Evolutionary conservation across 2,329 filamentous ascomycete species (phyloP).

Genomic region (Gyromitra esculenta): DNA sequence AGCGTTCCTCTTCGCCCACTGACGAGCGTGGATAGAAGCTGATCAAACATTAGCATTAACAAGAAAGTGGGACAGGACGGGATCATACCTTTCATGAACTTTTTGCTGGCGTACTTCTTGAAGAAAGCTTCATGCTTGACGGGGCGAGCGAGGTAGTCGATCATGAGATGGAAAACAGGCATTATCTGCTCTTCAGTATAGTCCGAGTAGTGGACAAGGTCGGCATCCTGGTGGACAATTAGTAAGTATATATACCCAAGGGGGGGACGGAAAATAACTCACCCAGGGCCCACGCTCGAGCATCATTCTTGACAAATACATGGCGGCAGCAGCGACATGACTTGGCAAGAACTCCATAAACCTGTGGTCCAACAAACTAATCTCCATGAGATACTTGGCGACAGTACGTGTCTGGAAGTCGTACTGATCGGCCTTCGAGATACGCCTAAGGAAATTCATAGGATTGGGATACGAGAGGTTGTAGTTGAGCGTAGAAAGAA

Average conservation of each 20-base stretch:
- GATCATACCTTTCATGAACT: slow-evolving; percentile 93
- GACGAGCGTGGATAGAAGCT: slow-evolving; percentile 91
- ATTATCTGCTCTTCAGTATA: slow-evolving; percentile 93
- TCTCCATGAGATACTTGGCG: slow-evolving; percentile 97
- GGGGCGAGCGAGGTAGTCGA: slow-evolving; percentile 92
- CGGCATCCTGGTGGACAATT: slow-evolving; percentile 73
- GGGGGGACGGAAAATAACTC: slow-evolving; percentile 61
- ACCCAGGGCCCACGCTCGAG: slow-evolving; percentile 92
- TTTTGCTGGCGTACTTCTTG: slow-evolving; percentile 99
- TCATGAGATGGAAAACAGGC: slow-evolving; percentile 91
- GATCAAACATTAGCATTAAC: slow-evolving; percentile 34
- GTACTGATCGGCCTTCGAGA: slow-evolving; percentile 99
- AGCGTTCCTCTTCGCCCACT: slow-evolving; percentile 89
- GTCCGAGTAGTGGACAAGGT: slow-evolving; percentile 87
- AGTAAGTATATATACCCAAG: slow-evolving; percentile 55
- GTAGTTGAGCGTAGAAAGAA: slow-evolving; percentile 90
- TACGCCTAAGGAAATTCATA: slow-evolving; percentile 99
- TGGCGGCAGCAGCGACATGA: slow-evolving; percentile 88
- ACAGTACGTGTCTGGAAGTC: slow-evolving; percentile 97
- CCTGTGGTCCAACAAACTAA: slow-evolving; percentile 91
- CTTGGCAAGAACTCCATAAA: slow-evolving; percentile 91
- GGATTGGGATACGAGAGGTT: slow-evolving; percentile 98
- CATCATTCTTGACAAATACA: slow-evolving; percentile 92
- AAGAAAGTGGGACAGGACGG: background rate
- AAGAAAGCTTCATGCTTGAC: slow-evolving; percentile 97